Percentiles rank a stretch among this genome's conserved stretches.
Evolutionary conservation across 306 rosid genomes (phyloP).

Genomic region (Bauhinia variegata): DNA sequence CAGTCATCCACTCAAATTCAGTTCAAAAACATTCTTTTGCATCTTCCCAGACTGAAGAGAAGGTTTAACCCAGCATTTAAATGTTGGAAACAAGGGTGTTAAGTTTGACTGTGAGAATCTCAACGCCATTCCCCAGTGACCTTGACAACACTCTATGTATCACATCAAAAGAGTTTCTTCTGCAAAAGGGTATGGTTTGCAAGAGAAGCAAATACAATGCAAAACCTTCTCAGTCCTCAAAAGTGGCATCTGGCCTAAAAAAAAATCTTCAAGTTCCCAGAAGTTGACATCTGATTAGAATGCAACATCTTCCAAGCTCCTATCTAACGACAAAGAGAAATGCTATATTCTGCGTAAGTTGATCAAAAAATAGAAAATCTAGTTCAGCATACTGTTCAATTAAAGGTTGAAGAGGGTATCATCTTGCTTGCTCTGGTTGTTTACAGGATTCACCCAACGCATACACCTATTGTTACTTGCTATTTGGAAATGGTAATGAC

Average conservation of each 20-base stretch:
- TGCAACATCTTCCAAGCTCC: too few relatives aligned
- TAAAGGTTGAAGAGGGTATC: too few relatives aligned
- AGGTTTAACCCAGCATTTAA: constrained; percentile 42
- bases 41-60: constrained; percentile 24
- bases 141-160: neutral
- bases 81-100: constrained; percentile 42
- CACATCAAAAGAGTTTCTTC: constrained; percentile 9
- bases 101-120: constrained; percentile 40
- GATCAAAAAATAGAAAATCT: too few relatives aligned
- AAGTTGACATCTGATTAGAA: too few relatives aligned
- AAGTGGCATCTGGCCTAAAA: neutral
- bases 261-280: too few relatives aligned
- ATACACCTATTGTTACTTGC: too few relatives aligned
- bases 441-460: too few relatives aligned
- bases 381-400: too few relatives aligned
- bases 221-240: neutral
- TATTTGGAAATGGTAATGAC: too few relatives aligned
- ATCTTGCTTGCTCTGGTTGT: too few relatives aligned
- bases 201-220: neutral
- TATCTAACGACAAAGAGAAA: too few relatives aligned
- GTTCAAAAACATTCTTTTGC: constrained; percentile 27
- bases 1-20: constrained; percentile 39
- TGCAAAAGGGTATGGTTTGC: constrained; percentile 13
- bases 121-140: constrained; percentile 43
- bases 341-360: too few relatives aligned